Percentiles rank a stretch among this genome's conserved stretches.
phyloP scores from a whole-genome alignment of 768 basidiomycete genomes.

The Agrocybe praecox region DNA sequence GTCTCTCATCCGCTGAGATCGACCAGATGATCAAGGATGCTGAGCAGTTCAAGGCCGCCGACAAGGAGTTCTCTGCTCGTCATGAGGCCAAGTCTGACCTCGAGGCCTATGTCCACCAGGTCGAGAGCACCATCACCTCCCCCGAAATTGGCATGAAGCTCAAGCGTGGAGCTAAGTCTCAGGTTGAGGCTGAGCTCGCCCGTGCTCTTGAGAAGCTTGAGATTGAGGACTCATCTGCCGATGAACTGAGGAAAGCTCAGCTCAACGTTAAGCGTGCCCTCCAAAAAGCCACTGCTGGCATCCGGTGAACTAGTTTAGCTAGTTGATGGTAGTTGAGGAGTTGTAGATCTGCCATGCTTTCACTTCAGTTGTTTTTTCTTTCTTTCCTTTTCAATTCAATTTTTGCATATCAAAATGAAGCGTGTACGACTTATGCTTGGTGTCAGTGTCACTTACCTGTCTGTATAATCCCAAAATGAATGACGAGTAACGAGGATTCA shows the following conservation, averaged over 20 bases:
- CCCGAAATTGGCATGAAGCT: slow-evolving; percentile 98
- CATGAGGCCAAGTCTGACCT: slow-evolving; percentile 99
- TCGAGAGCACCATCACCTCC: slow-evolving; percentile 93
- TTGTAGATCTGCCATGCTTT: slow-evolving; percentile 19
- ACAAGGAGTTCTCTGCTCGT: slow-evolving; percentile 97
- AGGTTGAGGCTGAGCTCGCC: slow-evolving; percentile 97
- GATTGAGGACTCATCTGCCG: slow-evolving; percentile 91
- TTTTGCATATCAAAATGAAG: slow-evolving; percentile 31
- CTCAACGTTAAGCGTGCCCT: slow-evolving; percentile 94
- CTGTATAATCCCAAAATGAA: slow-evolving; percentile 18
- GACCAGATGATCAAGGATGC: slow-evolving; percentile 99
- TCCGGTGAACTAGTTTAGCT: slow-evolving; percentile 57
- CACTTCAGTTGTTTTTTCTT: slow-evolving; percentile 18
- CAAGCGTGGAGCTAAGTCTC: slow-evolving; percentile 93
- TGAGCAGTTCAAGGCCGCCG: slow-evolving; percentile 94
- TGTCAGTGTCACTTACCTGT: slow-evolving; percentile 14
- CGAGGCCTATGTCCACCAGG: slow-evolving; percentile 96
- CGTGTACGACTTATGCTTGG: slow-evolving; percentile 27
- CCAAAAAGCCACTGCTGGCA: slow-evolving; percentile 94
- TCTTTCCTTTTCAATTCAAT: slow-evolving; percentile 15
- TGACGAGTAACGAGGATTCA: slow-evolving; percentile 14
- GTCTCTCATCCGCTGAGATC: slow-evolving; percentile 96
- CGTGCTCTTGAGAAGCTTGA: slow-evolving; percentile 98
- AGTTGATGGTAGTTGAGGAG: slow-evolving; percentile 12
- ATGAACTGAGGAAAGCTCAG: slow-evolving; percentile 96